phyloP scores from a whole-genome alignment of 192 early-diverging fungal species.

The Linnemannia elongata region DNA sequence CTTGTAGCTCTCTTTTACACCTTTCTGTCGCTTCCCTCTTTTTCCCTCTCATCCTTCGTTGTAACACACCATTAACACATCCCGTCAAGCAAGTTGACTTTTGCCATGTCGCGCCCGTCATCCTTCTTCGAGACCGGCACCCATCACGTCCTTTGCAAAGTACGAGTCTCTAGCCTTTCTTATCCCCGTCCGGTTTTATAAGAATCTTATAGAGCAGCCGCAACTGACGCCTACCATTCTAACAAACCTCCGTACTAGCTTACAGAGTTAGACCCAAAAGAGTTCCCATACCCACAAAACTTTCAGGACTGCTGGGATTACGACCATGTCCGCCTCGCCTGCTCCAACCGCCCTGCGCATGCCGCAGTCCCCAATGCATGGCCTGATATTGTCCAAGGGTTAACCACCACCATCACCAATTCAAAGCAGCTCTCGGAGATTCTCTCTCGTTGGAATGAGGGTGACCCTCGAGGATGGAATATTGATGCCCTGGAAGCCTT shows the following conservation, averaged over 20 bases:
- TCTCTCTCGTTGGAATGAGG: conserved; percentile 32
- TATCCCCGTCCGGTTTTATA: not conserved
- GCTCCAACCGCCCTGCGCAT: conserved; percentile 14
- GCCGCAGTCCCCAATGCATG: not conserved
- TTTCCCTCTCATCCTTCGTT: not conserved
- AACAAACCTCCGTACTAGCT: conserved; percentile 7
- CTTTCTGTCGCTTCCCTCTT: not conserved
- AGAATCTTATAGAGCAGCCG: not conserved
- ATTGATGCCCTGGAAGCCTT: conserved; percentile 31
- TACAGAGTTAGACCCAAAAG: conserved; percentile 13
- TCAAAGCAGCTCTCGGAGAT: conserved; percentile 20
- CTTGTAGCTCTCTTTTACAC: not conserved
- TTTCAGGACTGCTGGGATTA: conserved; percentile 47
- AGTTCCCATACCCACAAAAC: conserved; percentile 24
- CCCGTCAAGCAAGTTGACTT: not conserved
- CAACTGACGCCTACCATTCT: too few species aligned
- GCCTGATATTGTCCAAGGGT: conserved; percentile 35
- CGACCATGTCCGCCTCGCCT: conserved; percentile 41
- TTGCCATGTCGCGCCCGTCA: not conserved
- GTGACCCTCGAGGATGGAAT: conserved; percentile 7
- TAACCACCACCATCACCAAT: conserved; percentile 28
- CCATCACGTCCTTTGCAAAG: conserved; percentile 44
- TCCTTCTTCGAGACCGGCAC: conserved; percentile 38
- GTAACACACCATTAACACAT: not conserved
- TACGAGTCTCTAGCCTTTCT: not conserved